Base-by-base conservation (phyloP, 2,329 filamentous ascomycete species). In the Cordyceps cateniannulata region DNA sequence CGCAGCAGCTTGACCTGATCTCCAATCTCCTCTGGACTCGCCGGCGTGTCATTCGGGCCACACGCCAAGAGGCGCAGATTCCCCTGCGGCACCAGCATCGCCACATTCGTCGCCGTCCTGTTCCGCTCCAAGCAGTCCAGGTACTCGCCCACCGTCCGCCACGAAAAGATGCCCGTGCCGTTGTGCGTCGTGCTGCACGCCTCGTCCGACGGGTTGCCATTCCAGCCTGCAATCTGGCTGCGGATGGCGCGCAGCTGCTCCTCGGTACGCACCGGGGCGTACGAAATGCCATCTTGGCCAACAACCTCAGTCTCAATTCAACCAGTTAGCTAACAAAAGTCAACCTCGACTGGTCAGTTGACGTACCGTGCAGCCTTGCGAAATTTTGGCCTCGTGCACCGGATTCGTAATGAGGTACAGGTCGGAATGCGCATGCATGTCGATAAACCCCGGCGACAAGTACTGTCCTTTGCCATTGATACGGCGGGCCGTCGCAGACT, bases 381-480 rank as follows among this genome's bases (percentile, higher is more conserved):
- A 64, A 22, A 68, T 68, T 48, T 68, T 68, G 14, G 66, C 63
- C 51, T 67, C 66, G 42, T 68, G 66, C 5, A 62, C 63, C 10
- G 66, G 65, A 48, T 61, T 61, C 14, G 65, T 65, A 27, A 68
- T 64, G 10, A 68, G 65, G 24, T 68, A 68, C 22, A 68, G 60
- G 24, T 68, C 66, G 12, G 66, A 68, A 50, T 68, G 66, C 2
- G 66, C 66, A 54, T 68, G 66, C 66, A 68, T 68, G 29, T 68
- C 66, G 40, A 68, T 68, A n/a, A 68, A 68, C 2, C 66, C 66
- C 8, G 66, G 66, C 22, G 66, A 68, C 7, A 68, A 60, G 12
- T 60, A 56, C 10, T 56, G 56, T 5, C 66, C 66, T 40, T 61
- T 64, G 45, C 62, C 65, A 7, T 67, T 63, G 40, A 68, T 63